Evolutionary conservation across 257 asterid genomes (phyloP).

Genomic region (Primulina tabacum): DNA sequence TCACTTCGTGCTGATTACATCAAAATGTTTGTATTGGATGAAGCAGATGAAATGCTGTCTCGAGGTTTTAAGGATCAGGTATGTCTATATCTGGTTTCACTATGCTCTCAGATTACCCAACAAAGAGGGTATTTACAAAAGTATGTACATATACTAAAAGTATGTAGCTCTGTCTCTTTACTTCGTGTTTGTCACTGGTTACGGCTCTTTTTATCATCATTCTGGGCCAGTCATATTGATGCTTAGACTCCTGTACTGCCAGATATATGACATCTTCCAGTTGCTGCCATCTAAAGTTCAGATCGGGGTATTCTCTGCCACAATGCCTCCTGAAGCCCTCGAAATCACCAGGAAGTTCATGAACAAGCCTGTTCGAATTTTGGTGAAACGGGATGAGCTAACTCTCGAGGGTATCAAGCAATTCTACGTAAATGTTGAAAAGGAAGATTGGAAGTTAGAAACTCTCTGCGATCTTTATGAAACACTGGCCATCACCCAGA

Average conservation of each 20-base stretch:
- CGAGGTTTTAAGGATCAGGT: conserved; percentile 71
- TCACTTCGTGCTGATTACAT: conserved; percentile 49
- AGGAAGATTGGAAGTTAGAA: conserved; percentile 62
- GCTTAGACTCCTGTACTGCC: neutral
- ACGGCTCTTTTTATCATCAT: neutral
- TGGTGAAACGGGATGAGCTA: conserved; percentile 62
- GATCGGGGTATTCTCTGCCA: conserved; percentile 59
- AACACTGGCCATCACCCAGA: conserved; percentile 62
- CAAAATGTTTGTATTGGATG: conserved; percentile 55
- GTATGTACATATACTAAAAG: too few species aligned
- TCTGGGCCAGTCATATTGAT: neutral
- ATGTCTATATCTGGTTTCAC: neutral
- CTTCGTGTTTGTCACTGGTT: neutral
- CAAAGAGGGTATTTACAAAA: neutral
- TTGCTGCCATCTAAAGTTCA: conserved; percentile 54
- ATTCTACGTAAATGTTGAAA: conserved; percentile 55
- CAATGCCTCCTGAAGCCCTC: conserved; percentile 69
- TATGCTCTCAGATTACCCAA: neutral
- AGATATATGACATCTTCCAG: conserved; percentile 66
- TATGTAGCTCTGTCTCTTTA: too few species aligned
- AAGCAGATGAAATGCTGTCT: conserved; percentile 64
- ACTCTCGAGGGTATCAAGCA: conserved; percentile 66
- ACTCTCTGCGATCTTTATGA: conserved; percentile 58
- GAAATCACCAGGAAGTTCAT: conserved; percentile 63
- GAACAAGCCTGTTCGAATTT: conserved; percentile 59